Base-by-base conservation (phyloP, 2,329 filamentous ascomycete species). In the Colletotrichum simmondsii region DNA sequence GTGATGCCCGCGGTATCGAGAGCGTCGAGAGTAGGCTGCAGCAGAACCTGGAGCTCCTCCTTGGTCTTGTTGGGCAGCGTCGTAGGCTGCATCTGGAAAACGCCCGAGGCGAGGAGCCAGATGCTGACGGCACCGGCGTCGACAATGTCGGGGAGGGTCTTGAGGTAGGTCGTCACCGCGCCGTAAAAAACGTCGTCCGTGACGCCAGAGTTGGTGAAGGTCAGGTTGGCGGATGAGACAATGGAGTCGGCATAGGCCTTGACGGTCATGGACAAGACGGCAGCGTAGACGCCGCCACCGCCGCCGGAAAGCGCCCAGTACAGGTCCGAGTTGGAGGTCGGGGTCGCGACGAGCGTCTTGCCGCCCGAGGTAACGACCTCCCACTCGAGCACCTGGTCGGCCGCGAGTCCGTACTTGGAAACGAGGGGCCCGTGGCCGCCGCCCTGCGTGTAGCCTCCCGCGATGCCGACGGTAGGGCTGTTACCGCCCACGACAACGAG, bases 281-380 rank as follows among this genome's bases (percentile, higher is more conserved):
- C 81, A 1, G 83, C 89, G 73, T 86, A 91, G 2, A 83, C 88
- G 3, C 87, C 87, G 10, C 82, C 85, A 3, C 88, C 87, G 5
- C 88, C 87, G 8, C 88, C 87, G 59, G 80, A 81, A 5, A 90
- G 77, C 2, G 88, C 89, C 88, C 88, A 91, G 78, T 87, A 90
- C 1, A 91, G 81, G 67, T 91, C 88, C 0, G 80, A 63, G 67
- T 90, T 84, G 24, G 85, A 60, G 0, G 79, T 77, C 0, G 79
- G 83, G 3, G 81, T 84, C 2, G 87, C 88, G 1, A 79, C 81
- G 0, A 88, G 66, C 19, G 83, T 75, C 19, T 80, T 59, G 1
- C 88, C 88, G n/a, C 76, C 73, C 0, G 82, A 83, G 5, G 84
- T 85, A 4, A 91, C 82, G 3, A 89, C 85, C 69, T 88, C 83